Conservation (phyloP, 2,329 filamentous ascomycete genomes). For the Colletotrichum cuscutae region DNA sequence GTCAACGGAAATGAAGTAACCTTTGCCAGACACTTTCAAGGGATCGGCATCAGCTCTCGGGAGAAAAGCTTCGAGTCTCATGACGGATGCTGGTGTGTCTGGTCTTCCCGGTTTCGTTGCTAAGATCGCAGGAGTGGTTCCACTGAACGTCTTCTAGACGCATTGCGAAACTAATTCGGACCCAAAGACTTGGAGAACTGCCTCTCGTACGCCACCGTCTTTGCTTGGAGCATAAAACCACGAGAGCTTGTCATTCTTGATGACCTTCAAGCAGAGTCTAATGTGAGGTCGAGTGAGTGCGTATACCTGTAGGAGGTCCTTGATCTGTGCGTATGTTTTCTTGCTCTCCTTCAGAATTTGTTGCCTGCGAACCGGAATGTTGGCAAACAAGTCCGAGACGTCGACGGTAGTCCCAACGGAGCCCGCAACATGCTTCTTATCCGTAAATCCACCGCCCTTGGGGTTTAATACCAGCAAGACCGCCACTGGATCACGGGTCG, state of each 20-base stretch:
- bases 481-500: constrained; percentile 69
- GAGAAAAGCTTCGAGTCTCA: constrained; percentile 67
- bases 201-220: constrained; percentile 63
- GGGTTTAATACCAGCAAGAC: constrained; percentile 55
- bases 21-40: constrained; percentile 54
- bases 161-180: constrained; percentile 66
- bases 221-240: constrained; percentile 73
- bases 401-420: constrained; percentile 77
- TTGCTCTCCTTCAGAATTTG: constrained; percentile 65
- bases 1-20: constrained; percentile 75
- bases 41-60: constrained; percentile 60
- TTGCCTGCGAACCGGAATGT: constrained; percentile 72
- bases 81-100: constrained; percentile 4
- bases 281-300: constrained; percentile 73
- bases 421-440: constrained; percentile 54
- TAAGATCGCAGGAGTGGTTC: background rate
- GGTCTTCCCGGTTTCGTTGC: constrained; percentile 9
- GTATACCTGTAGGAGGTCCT: constrained; percentile 70
- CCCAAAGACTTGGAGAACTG: constrained; percentile 71
- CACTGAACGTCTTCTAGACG: constrained; percentile 45
- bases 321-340: constrained; percentile 68
- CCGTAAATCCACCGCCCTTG: constrained; percentile 52
- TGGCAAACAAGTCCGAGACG: constrained; percentile 67
- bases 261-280: constrained; percentile 68
- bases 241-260: constrained; percentile 60